Base-by-base conservation (phyloP, 2,329 filamentous ascomycete genomes). In the Arthroderma uncinatum region DNA sequence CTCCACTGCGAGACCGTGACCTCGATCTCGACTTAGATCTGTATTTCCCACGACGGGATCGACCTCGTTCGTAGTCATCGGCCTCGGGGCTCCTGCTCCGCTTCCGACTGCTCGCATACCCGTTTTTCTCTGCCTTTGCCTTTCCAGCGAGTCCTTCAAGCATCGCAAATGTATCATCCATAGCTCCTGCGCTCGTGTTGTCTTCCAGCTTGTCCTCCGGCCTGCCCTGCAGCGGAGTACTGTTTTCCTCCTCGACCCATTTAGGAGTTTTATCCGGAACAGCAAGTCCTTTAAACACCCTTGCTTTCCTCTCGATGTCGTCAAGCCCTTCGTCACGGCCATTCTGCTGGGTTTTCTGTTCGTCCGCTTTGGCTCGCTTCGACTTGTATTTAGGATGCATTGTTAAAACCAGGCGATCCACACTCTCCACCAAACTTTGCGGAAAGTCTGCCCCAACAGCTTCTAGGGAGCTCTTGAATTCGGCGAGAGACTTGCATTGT, bases 101-200 rank as follows among this genome's bases (percentile, higher is more conserved):
- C 67, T 81, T 82, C 62, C 78, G 74, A 61, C 69, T 74, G 61
- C 69, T 65, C 62, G 71, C 67, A 30, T 68, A 57, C 52, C 68
- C 66, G 52, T 68, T 65, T 19, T 68, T 68, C n/a, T 70, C 39
- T 64, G 36, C 68, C 66, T 70, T 77, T 53, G 77, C 75, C 65
- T 86, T 89, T 6, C 82, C 80, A 61, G 90, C 90, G 39, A 97
- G 74, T 0, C 84, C 86, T 70, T 97, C 93, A n/a, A 98, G 72
- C 65, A 95, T 79, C 0, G 91, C 91, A 64, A 98, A 83, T 0
- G 93, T 95, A 71, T 98, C 91, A 67, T 97, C 93, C 66, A 96
- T 86, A 19, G 83, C 87, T 67, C 88, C 86, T 1, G 74, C 75
- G 58, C 75, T 76, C 21, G 70, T 68, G 39, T 69, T 62, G 42